phyloP scores from a whole-genome alignment of 2,329 filamentous ascomycete species.

The Exophiala dermatitidis region DNA sequence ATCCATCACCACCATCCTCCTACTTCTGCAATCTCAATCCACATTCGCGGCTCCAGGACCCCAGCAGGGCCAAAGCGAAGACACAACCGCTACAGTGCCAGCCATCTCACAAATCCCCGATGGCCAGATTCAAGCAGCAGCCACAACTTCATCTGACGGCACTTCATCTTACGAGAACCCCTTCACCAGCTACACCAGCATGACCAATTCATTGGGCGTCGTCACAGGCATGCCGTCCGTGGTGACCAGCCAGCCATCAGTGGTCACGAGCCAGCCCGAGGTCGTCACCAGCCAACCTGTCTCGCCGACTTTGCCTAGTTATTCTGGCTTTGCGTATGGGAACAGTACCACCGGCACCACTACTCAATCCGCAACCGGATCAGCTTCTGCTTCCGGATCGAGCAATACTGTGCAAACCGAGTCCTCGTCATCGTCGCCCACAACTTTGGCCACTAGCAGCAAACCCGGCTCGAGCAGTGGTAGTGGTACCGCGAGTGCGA shows the following conservation, averaged over 20 bases:
- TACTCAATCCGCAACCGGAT: slow-evolving; percentile 23
- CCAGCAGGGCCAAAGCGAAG: too few species aligned
- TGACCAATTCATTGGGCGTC: slow-evolving; percentile 45
- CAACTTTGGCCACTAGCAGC: slow-evolving; percentile 28
- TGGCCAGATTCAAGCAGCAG: slow-evolving; percentile 19
- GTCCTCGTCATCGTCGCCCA: not conserved
- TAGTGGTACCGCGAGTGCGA: slow-evolving; percentile 16
- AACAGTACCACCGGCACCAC: slow-evolving; percentile 7
- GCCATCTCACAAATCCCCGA: slow-evolving; percentile 17
- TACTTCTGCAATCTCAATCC: slow-evolving; percentile 4
- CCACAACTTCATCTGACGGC: slow-evolving; percentile 1
- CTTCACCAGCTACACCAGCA: slow-evolving; percentile 39
- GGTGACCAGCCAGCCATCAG: slow-evolving; percentile 32
- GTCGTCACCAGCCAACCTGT: slow-evolving; percentile 31
- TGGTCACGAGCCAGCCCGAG: slow-evolving; percentile 31
- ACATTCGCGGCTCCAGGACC: not conserved
- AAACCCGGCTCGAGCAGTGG: too few species aligned
- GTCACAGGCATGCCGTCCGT: slow-evolving; percentile 42
- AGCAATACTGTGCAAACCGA: slow-evolving; percentile 14
- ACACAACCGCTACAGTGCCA: not conserved
- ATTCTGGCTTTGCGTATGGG: slow-evolving; percentile 24
- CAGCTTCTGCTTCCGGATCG: slow-evolving; percentile 19
- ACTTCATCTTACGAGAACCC: slow-evolving; percentile 36
- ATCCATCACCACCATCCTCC: slow-evolving; percentile 10
- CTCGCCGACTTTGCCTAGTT: slow-evolving; percentile 31